Evolutionary conservation across 73 alveolate genomes (phyloP), one percentile per base, ranked within the genome.

Genomic region (Paramecium tetraurelia): DNA sequence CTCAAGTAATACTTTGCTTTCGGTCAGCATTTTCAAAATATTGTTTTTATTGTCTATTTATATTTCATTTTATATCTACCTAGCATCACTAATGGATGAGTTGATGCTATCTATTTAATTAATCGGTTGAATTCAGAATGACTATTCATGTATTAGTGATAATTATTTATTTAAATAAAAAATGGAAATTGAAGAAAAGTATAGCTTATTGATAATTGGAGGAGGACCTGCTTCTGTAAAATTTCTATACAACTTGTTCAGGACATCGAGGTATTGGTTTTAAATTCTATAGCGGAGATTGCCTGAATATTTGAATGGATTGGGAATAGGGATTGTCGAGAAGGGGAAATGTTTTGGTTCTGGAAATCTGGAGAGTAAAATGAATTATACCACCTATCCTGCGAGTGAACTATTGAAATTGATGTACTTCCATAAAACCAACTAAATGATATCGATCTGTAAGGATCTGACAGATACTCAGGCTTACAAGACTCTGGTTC

Each of bases 201-300:
- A 80, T 35, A 48, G 24, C 43, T 80, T 80, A 48, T 14, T 80
- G 20, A 80, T 80, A 31, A 46, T 80, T 8, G 90, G 90, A n/a
- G 90, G 90, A 46, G 90, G 90, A 24, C 72, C 90, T 3, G 72
- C 76, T 4, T 24, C 90, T 22, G 90, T 80, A 22, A 80, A 80
- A 48, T 80, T 80, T 80, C 12, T 80, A 46, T 80, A 31, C 12
- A 80, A 80, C 18, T 44, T 80, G 29, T 48, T 80, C 7, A 80
- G 90, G 29, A 80, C 90, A 14, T 80, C 90, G 3, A 80, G 31
- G 90, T 80, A 43, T 10, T 14, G 7, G 18, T 24, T 27, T n/a
- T 4, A 7, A n/a, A 11, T 20, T 43, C 27, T 3, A 44, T 44
- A 41, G 21, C 20, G 7, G 10, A 80, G 90, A 80, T 24, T 80